These are phyloP conservation scores for Nymphaea thermarum DNA, from an alignment of 164 flowering plant genomes.

Conservation along the genomic window DNA sequence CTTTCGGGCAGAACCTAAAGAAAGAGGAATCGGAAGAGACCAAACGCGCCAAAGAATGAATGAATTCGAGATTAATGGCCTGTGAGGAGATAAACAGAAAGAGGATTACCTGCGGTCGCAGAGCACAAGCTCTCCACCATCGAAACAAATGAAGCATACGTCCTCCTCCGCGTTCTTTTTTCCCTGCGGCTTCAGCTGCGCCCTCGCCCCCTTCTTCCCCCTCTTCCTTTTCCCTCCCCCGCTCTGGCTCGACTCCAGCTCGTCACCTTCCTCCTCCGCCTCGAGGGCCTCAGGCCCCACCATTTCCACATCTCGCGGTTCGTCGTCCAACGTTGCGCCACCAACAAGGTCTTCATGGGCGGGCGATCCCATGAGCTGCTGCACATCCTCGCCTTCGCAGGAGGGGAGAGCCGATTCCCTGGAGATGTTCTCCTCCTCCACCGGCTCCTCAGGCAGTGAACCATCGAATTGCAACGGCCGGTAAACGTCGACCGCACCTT, in stretches of 20 bases:
- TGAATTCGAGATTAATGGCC: too few species aligned
- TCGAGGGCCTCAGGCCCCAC: background rate
- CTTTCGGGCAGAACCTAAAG: conserved; percentile 93
- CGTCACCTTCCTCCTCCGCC: conserved; percentile 3
- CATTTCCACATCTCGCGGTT: background rate
- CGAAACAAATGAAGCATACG: conserved; percentile 89
- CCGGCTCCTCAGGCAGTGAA: background rate
- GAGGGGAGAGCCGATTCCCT: background rate
- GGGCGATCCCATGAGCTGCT: background rate
- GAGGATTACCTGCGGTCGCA: conserved; percentile 75
- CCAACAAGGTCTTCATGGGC: background rate
- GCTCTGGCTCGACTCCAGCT: background rate
- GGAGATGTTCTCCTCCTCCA: background rate
- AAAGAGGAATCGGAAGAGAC: background rate
- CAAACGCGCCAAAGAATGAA: background rate
- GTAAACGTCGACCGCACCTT: background rate
- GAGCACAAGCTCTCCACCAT: conserved; percentile 90
- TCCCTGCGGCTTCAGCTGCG: conserved; percentile 2
- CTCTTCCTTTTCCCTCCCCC: conserved; percentile 41
- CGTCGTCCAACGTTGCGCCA: background rate
- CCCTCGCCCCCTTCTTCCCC: conserved; percentile 41
- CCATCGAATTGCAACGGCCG: background rate
- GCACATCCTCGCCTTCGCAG: background rate
- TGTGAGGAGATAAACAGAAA: background rate
- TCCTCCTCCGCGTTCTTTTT: conserved; percentile 44